Base-by-base conservation (phyloP, 2,329 filamentous ascomycete genomes). In the Hypoxylon sp. region DNA sequence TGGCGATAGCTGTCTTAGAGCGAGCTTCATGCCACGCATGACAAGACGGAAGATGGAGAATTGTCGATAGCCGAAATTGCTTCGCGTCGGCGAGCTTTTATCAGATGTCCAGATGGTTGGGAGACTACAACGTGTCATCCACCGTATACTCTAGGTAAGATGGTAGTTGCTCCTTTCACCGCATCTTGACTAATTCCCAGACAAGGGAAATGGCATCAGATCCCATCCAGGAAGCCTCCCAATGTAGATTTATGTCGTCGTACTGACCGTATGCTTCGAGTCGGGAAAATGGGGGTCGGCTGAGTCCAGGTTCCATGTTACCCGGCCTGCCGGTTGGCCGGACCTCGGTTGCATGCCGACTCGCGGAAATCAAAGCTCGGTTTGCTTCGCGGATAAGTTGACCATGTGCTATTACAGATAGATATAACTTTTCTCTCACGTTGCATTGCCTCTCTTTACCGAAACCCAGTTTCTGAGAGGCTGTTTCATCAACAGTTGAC, bases 301-400 rank as follows among this genome's bases (percentile, higher is more conserved):
- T 60, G 29, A 50, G 52, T 48, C 34, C 45, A 54, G 21, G n/a
- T 59, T 59, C 51, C 45, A 41, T 16, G 63, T 55, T 63, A 56
- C 55, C 53, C 48, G 32, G 59, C 59, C 53, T 56, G 48, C 60
- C 67, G 67, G 63, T 46, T 61, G 53, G 43, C 50, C 60, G 60
- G 57, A 69, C 63, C 67, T 69, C 67, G 67, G 67, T 37, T 64
- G 60, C 53, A 63, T 37, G 39, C 50, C 39, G 63, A 69, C n/a
- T 51, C 62, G 48, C 45, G 50, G 59, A 32, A 53, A 55, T 55
- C 52, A 57, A 23, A 50, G 37, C 39, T 55, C 60, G 52, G 52
- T 39, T 57, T 66, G 51, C 53, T 61, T 55, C 30, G 61, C 53
- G 61, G 60, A 53, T 55, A 59, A 61, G 64, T 63, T 59, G 11